phyloP scores from a whole-genome alignment of 345 rosid genomes.

The Salix purpurea region DNA sequence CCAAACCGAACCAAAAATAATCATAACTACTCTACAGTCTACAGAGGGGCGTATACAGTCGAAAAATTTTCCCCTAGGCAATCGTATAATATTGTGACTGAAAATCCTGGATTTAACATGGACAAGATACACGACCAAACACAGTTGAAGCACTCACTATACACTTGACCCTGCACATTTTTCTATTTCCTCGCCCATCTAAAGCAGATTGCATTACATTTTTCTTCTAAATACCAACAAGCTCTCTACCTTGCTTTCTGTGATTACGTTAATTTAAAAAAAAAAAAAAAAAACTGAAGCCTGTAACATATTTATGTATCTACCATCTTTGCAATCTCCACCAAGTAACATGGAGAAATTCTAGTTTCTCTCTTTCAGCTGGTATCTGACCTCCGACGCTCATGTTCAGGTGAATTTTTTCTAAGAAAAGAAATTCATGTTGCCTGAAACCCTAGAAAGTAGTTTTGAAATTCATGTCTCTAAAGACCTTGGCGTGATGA shows the following conservation, averaged over 20 bases:
- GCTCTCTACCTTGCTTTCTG: constrained; percentile 22
- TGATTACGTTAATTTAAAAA: constrained; percentile 23
- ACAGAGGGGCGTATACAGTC: too few relatives aligned
- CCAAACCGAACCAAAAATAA: too few relatives aligned
- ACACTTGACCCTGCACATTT: constrained; percentile 13
- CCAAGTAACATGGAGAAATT: constrained; percentile 21
- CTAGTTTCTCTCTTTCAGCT: constrained; percentile 17
- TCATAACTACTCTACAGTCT: too few relatives aligned
- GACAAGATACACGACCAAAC: too few relatives aligned
- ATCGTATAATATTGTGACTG: too few relatives aligned
- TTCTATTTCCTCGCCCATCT: constrained; percentile 14
- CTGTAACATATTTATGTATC: constrained; percentile 36
- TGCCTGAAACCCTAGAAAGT: constrained; percentile 11
- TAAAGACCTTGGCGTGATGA: too few relatives aligned
- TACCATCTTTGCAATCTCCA: constrained; percentile 30
- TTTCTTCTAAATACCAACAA: constrained; percentile 20
- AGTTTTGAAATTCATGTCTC: neutral
- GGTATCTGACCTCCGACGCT: constrained; percentile 25
- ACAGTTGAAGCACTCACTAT: too few relatives aligned
- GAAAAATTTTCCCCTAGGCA: too few relatives aligned
- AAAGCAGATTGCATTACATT: constrained; percentile 31
- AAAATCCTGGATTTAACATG: too few relatives aligned
- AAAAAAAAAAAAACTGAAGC: constrained; percentile 4
- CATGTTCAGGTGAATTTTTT: constrained; percentile 10
- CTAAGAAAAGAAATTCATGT: constrained; percentile 8